Evolutionary conservation across 1,284 basidiomycete genomes (phyloP).

Genomic region (Cutaneotrichosporon mucoides): DNA sequence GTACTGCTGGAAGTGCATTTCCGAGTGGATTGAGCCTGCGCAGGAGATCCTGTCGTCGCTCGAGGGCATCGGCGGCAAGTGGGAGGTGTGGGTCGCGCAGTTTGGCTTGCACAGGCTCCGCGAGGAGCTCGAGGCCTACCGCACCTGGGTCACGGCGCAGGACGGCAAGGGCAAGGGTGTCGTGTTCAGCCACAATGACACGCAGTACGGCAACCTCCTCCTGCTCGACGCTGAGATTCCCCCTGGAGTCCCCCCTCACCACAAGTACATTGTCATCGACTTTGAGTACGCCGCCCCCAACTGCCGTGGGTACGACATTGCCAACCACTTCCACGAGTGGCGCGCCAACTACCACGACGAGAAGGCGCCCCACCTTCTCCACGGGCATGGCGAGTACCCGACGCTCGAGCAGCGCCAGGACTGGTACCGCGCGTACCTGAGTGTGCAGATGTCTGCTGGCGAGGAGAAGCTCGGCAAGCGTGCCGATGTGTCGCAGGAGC

Average conservation of each 20-base stretch:
- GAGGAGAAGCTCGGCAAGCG: slow-evolving; percentile 33
- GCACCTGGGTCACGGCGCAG: slow-evolving; percentile 35
- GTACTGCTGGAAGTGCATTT: slow-evolving; percentile 59
- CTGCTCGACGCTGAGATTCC: slow-evolving; percentile 58
- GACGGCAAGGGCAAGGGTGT: slow-evolving; percentile 38
- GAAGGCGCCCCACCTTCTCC: slow-evolving; percentile 65
- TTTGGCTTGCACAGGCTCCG: slow-evolving; percentile 42
- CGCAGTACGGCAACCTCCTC: slow-evolving; percentile 90
- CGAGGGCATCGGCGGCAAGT: slow-evolving; percentile 28
- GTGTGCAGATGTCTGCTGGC: slow-evolving; percentile 34
- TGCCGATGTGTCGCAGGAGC: slow-evolving; percentile 33
- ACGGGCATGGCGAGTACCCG: slow-evolving; percentile 67
- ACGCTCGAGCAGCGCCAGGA: slow-evolving; percentile 65
- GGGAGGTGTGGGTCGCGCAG: slow-evolving; percentile 41
- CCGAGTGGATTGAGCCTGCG: slow-evolving; percentile 55
- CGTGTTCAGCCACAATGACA: slow-evolving; percentile 67
- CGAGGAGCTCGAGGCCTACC: slow-evolving; percentile 43
- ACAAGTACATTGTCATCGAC: slow-evolving; percentile 85
- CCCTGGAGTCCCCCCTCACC: slow-evolving; percentile 49
- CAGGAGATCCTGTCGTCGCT: slow-evolving; percentile 33
- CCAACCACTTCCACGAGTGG: slow-evolving; percentile 96
- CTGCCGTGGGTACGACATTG: slow-evolving; percentile 85
- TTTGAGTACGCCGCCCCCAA: slow-evolving; percentile 92
- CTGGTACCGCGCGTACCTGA: slow-evolving; percentile 79
- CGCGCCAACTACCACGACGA: slow-evolving; percentile 76